Evolutionary conservation across 441 rosid genomes (phyloP).

Genomic region (Syzygium malaccense): DNA sequence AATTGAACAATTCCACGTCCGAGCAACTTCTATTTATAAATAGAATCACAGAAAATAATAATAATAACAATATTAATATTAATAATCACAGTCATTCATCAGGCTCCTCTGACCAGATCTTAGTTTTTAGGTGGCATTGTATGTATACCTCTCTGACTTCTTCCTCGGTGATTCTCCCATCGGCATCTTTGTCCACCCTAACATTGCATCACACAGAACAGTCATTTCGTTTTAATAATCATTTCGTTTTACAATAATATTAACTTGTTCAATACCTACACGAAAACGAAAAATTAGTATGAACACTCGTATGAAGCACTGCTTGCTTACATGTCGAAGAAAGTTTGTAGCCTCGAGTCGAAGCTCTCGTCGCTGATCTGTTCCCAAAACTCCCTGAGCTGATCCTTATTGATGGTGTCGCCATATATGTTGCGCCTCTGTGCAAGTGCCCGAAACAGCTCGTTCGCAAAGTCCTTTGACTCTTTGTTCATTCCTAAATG

Average conservation of each 20-base stretch:
- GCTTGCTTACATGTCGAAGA: slow-evolving; percentile 74
- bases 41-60: neutral
- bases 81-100: neutral
- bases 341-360: slow-evolving; percentile 87
- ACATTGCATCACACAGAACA: neutral
- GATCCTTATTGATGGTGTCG: slow-evolving; percentile 54
- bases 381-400: slow-evolving; percentile 74
- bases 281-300: neutral
- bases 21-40: neutral
- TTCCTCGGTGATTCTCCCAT: slow-evolving; percentile 75
- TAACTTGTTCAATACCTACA: neutral
- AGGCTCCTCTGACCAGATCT: neutral
- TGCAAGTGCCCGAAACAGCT: slow-evolving; percentile 63
- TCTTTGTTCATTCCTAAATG: slow-evolving; percentile 73
- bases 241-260: neutral
- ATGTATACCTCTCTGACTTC: slow-evolving; percentile 72
- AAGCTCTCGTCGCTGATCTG: slow-evolving; percentile 82
- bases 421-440: slow-evolving; percentile 47
- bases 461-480: slow-evolving; percentile 77
- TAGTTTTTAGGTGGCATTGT: neutral
- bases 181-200: slow-evolving; percentile 89
- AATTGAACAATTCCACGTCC: neutral
- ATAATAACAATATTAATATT: neutral
- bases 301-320: neutral
- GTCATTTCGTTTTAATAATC: neutral